Evolutionary conservation across 345 rosid species (phyloP).

Genomic region (Clausena lansium): DNA sequence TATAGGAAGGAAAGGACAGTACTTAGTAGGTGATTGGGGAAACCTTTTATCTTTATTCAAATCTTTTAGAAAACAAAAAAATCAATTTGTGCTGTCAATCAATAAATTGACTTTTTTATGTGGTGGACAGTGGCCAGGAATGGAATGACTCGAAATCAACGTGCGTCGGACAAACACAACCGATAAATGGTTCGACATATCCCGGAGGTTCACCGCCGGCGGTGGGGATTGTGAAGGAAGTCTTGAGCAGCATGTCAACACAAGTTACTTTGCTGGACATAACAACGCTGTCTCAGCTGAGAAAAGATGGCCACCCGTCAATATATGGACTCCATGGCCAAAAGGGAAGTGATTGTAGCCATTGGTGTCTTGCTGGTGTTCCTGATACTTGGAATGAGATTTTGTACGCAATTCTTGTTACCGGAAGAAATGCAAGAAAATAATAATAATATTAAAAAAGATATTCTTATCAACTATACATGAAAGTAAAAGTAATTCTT

Average conservation of each 20-base stretch:
- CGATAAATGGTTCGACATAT: conserved; percentile 31
- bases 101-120: too few species aligned
- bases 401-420: conserved; percentile 28
- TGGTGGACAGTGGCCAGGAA: conserved; percentile 27
- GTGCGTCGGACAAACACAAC: conserved; percentile 29
- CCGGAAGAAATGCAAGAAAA: background rate
- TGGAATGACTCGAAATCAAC: conserved; percentile 34
- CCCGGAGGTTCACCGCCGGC: conserved; percentile 36
- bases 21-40: too few species aligned
- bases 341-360: conserved; percentile 41
- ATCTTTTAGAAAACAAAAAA: too few species aligned
- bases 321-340: conserved; percentile 17
- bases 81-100: background rate
- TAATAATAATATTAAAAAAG: background rate
- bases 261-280: conserved; percentile 35
- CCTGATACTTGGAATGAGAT: conserved; percentile 46
- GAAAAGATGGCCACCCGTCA: conserved; percentile 49
- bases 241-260: conserved; percentile 12
- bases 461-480: background rate
- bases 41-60: too few species aligned
- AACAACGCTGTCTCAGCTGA: conserved; percentile 41
- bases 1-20: too few species aligned
- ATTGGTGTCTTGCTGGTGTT: conserved; percentile 53
- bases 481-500: background rate
- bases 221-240: conserved; percentile 20